Conservation (phyloP, 2,329 filamentous ascomycete genomes). For the Cylindrodendrum hubeiense region DNA sequence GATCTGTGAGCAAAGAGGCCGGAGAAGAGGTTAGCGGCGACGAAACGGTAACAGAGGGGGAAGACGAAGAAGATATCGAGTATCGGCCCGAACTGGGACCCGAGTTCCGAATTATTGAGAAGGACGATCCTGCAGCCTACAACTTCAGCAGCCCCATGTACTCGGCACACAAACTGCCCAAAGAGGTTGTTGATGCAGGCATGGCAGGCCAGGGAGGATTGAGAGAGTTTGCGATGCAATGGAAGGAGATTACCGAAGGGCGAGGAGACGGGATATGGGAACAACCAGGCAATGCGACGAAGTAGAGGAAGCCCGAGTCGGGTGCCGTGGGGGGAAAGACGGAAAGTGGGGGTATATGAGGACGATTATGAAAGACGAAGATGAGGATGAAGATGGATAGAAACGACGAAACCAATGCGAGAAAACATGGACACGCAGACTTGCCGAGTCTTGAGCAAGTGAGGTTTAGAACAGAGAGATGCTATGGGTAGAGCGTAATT, state of each 20-base stretch:
- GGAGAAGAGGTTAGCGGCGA: conserved; percentile 53
- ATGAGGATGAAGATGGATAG: background rate
- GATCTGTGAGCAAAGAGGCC: conserved; percentile 49
- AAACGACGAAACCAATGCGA: background rate
- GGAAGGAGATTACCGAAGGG: conserved; percentile 71
- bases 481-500: too few relatives aligned
- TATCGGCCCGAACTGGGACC: conserved; percentile 72
- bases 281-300: conserved; percentile 35
- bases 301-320: background rate
- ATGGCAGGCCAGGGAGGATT: conserved; percentile 79
- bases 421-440: background rate
- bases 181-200: conserved; percentile 85
- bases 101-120: conserved; percentile 85
- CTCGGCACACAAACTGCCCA: conserved; percentile 94
- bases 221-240: conserved; percentile 82
- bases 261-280: conserved; percentile 56
- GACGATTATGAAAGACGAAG: background rate
- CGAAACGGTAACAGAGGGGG: conserved; percentile 53
- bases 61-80: conserved; percentile 58
- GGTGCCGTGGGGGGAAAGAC: background rate
- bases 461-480: too few relatives aligned
- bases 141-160: conserved; percentile 89
- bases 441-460: background rate
- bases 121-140: conserved; percentile 89
- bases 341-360: background rate